Percentiles rank a stretch among this genome's conserved stretches.
phyloP scores from a whole-genome alignment of 371 early-diverging fungal genomes.

The Umbelopsis sp. region DNA sequence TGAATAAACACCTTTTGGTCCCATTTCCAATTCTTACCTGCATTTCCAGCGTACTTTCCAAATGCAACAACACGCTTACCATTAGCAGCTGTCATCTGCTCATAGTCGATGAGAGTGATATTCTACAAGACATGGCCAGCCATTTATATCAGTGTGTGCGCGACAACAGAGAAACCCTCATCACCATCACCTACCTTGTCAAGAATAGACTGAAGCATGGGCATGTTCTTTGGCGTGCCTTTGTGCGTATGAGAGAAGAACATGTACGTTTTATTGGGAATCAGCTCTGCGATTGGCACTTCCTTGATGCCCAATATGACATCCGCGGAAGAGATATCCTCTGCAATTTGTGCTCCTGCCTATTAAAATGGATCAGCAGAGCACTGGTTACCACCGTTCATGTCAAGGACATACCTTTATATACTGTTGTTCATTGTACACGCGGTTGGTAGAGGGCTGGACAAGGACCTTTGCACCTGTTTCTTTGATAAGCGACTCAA shows the following conservation, averaged over 20 bases:
- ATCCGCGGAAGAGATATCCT: slow-evolving; percentile 89
- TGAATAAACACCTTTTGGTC: no score
- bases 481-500: slow-evolving; percentile 78
- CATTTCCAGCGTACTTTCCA: slow-evolving; percentile 94
- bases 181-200: slow-evolving; percentile 69
- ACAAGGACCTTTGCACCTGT: slow-evolving; percentile 83
- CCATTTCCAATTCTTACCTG: slow-evolving; percentile 56
- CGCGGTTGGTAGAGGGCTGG: slow-evolving; percentile 92
- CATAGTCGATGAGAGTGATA: slow-evolving; percentile 94
- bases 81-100: slow-evolving; percentile 81
- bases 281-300: slow-evolving; percentile 81
- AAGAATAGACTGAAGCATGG: slow-evolving; percentile 82
- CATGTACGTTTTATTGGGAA: slow-evolving; percentile 89
- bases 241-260: slow-evolving; percentile 98
- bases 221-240: slow-evolving; percentile 93
- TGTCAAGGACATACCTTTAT: slow-evolving; percentile 52
- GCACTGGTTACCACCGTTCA: background rate
- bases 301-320: slow-evolving; percentile 97
- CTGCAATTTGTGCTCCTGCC: slow-evolving; percentile 89
- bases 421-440: slow-evolving; percentile 85
- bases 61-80: slow-evolving; percentile 89
- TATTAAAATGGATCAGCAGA: slow-evolving; percentile 25
- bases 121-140: slow-evolving; percentile 42
- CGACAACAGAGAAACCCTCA: no score
- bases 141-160: no score